A percentile compares a stretch with the other conserved stretches of the same genome.
Conservation (phyloP, 2,329 filamentous ascomycete genomes). For the Paraphoma sp. region DNA sequence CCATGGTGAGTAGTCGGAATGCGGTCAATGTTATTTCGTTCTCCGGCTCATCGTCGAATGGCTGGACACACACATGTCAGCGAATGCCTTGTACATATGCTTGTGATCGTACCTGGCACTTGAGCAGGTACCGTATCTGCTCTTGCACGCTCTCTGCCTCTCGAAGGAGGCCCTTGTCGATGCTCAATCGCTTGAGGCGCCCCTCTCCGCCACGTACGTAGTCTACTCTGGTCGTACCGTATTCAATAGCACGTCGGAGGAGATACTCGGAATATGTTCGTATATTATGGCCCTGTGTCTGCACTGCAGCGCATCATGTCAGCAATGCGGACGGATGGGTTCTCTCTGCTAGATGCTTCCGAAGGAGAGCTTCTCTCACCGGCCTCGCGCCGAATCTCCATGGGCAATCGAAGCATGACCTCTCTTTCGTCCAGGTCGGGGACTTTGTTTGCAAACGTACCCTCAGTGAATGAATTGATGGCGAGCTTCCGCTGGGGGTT, state of each 20-base stretch:
- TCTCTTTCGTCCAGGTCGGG: not conserved
- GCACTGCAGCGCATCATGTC: slow-evolving; percentile 68
- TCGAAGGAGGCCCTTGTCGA: slow-evolving; percentile 90
- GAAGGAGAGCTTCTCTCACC: not conserved
- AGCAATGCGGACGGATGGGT: slow-evolving; percentile 35
- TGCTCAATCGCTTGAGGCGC: slow-evolving; percentile 80
- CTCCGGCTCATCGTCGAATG: slow-evolving; percentile 85
- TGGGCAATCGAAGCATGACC: slow-evolving; percentile 3
- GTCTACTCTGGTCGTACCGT: slow-evolving; percentile 83
- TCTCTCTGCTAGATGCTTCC: not conserved
- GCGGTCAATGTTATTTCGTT: slow-evolving; percentile 97
- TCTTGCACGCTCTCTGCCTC: slow-evolving; percentile 91
- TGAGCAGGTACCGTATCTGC: slow-evolving; percentile 83
- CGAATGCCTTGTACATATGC: not conserved
- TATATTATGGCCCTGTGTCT: slow-evolving; percentile 95
- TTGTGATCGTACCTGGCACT: slow-evolving; percentile 76
- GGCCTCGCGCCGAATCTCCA: not conserved
- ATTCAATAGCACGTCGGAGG: slow-evolving; percentile 80
- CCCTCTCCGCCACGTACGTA: slow-evolving; percentile 85
- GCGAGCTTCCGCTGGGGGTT: slow-evolving; percentile 79
- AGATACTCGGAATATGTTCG: slow-evolving; percentile 90
- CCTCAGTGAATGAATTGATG: slow-evolving; percentile 90
- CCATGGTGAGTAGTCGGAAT: slow-evolving; percentile 88
- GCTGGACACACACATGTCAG: slow-evolving; percentile 55
- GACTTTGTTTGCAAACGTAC: slow-evolving; percentile 58